Evolutionary conservation across 1,284 basidiomycete genomes (phyloP), one percentile per base, ranked within the genome.

Genomic region (Trametes pubescens): DNA sequence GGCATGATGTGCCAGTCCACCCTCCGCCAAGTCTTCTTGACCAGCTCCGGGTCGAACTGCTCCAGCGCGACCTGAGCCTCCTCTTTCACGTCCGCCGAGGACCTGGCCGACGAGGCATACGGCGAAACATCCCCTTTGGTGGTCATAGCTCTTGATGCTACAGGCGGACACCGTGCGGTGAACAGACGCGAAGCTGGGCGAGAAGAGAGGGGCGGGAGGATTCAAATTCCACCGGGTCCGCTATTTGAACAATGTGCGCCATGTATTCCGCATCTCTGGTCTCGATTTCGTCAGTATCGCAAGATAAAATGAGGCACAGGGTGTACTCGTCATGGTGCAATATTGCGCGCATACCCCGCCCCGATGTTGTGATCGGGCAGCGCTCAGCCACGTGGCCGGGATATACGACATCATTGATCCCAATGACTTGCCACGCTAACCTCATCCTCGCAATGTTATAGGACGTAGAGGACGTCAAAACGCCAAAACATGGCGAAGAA

Each of bases 1-100:
- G 74, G 72, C 69, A 76, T 70, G 51, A 76, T 62, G 56, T 73
- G 64, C 59, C 62, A 61, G 57, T 76, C 74, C 21, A 76, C 74
- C 62, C 74, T 76, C 11, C 71, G 57, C 75, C 75, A 76, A 61
- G 73, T 71, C 48, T 62, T 62, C 62, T 64, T 64, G 54, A 75
- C 61, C 21, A 72, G 54, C 47, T 69, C 71, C 7, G 71, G 70
- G 43, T 73, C 67, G 46, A 71, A 67, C 40, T 68, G 57, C 37
- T 69, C 59, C 32, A 70, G 62, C 14, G 51, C 38, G 9, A 55
- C 61, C 18, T 56, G 52, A 3, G 57, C 65, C 16, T 67, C 55
- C 21, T 65, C 67, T 11, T 62, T 57, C 13, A 46, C 64, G 22
- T 51, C 61, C 6, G 46, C 49, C 14, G 48, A n/a, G 14, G 66